Evolutionary conservation across 1,284 basidiomycete species (phyloP).

Genomic region (Leccinum pallidistipes): DNA sequence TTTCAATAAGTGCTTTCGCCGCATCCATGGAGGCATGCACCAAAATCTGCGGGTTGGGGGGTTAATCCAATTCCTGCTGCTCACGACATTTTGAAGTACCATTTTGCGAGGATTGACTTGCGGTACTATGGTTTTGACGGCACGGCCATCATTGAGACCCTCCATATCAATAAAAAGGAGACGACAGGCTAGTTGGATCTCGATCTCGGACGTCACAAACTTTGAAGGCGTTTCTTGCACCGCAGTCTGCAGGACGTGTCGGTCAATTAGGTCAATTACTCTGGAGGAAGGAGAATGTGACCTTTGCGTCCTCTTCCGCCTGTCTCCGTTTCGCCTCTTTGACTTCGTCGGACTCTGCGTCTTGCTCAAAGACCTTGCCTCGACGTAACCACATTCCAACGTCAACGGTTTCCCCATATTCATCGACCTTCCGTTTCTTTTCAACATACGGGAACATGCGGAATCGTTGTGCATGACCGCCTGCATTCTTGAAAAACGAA

Average conservation of each 20-base stretch:
- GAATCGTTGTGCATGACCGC: conserved; percentile 73
- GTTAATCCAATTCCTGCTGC: conserved; percentile 6
- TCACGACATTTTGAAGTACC: conserved; percentile 45
- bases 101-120: conserved; percentile 96
- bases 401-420: conserved; percentile 95
- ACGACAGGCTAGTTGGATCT: conserved; percentile 81
- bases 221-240: conserved; percentile 89
- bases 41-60: conserved; percentile 63
- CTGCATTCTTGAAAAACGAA: conserved; percentile 80
- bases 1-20: conserved; percentile 73
- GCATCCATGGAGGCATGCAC: conserved; percentile 75
- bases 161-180: conserved; percentile 94
- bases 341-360: conserved; percentile 78
- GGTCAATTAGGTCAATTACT: conserved; percentile 1
- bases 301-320: conserved; percentile 83
- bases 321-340: conserved; percentile 72
- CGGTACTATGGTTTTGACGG: conserved; percentile 95
- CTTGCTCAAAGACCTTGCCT: conserved; percentile 85
- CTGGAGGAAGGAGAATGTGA: conserved; percentile 1
- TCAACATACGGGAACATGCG: conserved; percentile 98
- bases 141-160: conserved; percentile 93
- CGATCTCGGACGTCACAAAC: conserved; percentile 74
- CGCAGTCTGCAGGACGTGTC: conserved; percentile 48
- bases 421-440: conserved; percentile 88
- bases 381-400: conserved; percentile 92